Conservation (phyloP, 2,329 filamentous ascomycete species). For the Neofusicoccum kwambonambiense region DNA sequence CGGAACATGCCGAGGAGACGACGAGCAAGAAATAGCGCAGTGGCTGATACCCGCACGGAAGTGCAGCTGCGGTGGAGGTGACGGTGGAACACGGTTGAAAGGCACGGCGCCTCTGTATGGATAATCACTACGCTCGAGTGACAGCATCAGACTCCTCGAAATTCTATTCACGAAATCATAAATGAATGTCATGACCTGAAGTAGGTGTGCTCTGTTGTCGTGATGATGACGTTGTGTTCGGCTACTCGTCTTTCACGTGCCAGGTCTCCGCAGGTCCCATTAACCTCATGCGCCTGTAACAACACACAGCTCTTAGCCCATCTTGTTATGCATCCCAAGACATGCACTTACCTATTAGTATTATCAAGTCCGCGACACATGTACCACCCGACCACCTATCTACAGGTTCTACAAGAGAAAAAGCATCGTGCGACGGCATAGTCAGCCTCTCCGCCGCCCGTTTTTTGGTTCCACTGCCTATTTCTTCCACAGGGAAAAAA, state of each 20-base stretch:
- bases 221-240: neutral
- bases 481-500: too few relatives aligned
- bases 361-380: too few relatives aligned
- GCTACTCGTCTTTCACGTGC: neutral
- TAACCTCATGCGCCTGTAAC: too few relatives aligned
- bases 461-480: too few relatives aligned
- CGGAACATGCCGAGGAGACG: constrained; percentile 60
- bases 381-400: too few relatives aligned
- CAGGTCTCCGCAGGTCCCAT: too few relatives aligned
- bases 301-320: too few relatives aligned
- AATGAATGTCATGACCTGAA: neutral
- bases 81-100: neutral
- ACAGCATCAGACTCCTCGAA: neutral
- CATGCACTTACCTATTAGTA: too few relatives aligned
- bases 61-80: neutral
- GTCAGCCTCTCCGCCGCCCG: too few relatives aligned
- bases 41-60: constrained; percentile 2
- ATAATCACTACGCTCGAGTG: neutral
- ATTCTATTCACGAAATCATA: neutral
- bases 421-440: too few relatives aligned
- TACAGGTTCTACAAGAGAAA: too few relatives aligned
- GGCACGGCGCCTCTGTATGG: neutral
- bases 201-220: neutral
- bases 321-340: too few relatives aligned
- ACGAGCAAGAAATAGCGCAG: constrained; percentile 51